Conservation (phyloP, 495 filamentous ascomycete genomes). For the Tuber microsphaerosporum region DNA sequence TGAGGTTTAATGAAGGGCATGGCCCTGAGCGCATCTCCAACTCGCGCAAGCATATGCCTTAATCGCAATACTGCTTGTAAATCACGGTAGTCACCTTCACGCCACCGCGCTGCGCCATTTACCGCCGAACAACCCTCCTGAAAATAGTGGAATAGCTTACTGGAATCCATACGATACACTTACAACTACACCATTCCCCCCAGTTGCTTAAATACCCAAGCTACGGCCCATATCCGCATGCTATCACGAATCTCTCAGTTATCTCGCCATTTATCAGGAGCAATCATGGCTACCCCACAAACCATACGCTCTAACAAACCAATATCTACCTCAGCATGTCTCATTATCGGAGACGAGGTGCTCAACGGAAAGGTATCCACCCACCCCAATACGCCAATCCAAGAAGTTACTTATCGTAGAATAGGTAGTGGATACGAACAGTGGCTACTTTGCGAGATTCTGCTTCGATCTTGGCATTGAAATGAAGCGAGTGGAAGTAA, state of each 20-base stretch:
- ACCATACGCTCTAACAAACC: constrained; percentile 18
- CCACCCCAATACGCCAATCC: background rate
- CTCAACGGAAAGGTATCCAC: constrained; percentile 80
- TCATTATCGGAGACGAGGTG: constrained; percentile 96
- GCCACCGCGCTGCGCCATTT: background rate
- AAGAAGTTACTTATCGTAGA: constrained; percentile 43
- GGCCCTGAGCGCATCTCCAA: background rate
- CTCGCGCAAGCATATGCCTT: background rate
- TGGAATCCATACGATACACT: background rate
- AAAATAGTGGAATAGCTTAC: background rate
- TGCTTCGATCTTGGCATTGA: constrained; percentile 85
- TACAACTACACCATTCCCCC: background rate
- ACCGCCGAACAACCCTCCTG: background rate
- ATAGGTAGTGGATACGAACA: constrained; percentile 85
- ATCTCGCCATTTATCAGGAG: constrained; percentile 62
- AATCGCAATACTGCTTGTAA: background rate
- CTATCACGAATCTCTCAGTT: constrained; percentile 66
- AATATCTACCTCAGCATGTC: constrained; percentile 73
- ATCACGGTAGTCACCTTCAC: background rate
- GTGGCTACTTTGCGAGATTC: constrained; percentile 80
- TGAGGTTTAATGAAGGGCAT: background rate
- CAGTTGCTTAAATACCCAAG: background rate
- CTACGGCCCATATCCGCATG: constrained; percentile 49
- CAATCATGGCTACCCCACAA: constrained; percentile 46
- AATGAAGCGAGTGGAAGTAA: constrained; percentile 82